These are phyloP conservation scores for Triticum aestivum DNA, from an alignment of 176 grass and related monocot species.

Conservation along the genomic window DNA sequence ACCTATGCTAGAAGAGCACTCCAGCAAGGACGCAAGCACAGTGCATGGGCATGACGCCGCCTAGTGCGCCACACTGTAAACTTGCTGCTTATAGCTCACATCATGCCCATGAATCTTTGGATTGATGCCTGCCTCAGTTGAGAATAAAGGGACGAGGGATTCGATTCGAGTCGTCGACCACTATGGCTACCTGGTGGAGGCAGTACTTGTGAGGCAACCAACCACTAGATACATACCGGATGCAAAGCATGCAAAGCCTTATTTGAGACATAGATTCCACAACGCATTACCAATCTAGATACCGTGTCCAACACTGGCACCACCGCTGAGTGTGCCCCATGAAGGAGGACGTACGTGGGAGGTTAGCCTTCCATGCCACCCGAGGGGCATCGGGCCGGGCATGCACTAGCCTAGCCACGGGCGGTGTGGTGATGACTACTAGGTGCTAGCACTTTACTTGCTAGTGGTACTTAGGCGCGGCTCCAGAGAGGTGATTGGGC, in stretches of 20 bases:
- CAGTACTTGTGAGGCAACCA: neutral
- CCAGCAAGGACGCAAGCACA: neutral
- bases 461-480: too few relatives aligned
- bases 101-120: slow-evolving; percentile 15
- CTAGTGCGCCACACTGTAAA: neutral
- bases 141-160: slow-evolving; percentile 23
- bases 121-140: slow-evolving; percentile 12
- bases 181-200: slow-evolving; percentile 17
- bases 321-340: neutral
- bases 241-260: slow-evolving; percentile 21
- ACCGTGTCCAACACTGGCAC: neutral
- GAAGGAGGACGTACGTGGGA: neutral
- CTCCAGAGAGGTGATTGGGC: neutral
- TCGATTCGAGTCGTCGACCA: slow-evolving; percentile 27
- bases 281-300: slow-evolving; percentile 34
- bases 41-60: slow-evolving; percentile 22
- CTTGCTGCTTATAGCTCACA: neutral
- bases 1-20: neutral
- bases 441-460: neutral
- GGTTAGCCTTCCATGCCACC: neutral
- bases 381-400: neutral
- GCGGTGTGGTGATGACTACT: too few relatives aligned
- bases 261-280: slow-evolving; percentile 30
- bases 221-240: slow-evolving; percentile 6
- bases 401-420: neutral